These are phyloP conservation scores for Hanseniaspora thailandica DNA, from an alignment of 805 yeast species.

Conservation along the genomic window DNA sequence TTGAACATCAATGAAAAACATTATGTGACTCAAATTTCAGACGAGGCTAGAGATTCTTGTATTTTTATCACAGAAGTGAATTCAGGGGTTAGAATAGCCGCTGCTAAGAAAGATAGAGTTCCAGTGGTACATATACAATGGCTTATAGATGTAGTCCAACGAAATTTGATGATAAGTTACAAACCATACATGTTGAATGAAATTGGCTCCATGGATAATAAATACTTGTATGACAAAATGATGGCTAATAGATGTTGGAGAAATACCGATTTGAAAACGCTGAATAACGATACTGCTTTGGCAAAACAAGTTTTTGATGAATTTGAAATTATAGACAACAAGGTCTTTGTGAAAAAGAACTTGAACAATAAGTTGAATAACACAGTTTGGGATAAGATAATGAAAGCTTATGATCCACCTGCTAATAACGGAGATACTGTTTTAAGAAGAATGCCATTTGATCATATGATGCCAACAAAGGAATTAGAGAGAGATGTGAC, in stretches of 20 bases:
- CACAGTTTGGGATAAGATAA: constrained; percentile 13
- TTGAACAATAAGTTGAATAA: constrained; percentile 7
- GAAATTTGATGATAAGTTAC: constrained; percentile 33
- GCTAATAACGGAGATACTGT: background rate
- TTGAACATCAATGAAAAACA: constrained; percentile 9
- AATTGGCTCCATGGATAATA: constrained; percentile 18
- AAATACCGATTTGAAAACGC: background rate
- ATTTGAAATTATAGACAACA: constrained; percentile 13
- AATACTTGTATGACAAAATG: constrained; percentile 20
- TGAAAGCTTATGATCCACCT: background rate
- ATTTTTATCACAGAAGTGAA: constrained; percentile 25
- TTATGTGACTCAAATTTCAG: constrained; percentile 17
- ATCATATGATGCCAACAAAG: background rate
- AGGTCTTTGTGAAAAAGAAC: constrained; percentile 8
- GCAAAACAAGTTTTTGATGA: constrained; percentile 13
- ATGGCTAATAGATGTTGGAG: constrained; percentile 9
- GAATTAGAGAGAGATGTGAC: background rate
- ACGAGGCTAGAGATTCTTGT: constrained; percentile 22
- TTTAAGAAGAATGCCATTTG: background rate
- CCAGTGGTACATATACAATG: constrained; percentile 36
- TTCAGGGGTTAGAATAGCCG: constrained; percentile 25
- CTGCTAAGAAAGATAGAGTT: constrained; percentile 32
- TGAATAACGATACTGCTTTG: background rate
- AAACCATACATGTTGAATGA: constrained; percentile 27
- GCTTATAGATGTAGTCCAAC: constrained; percentile 32